Base-by-base conservation (phyloP, 805 yeast genomes). In the fission yeast (Schizosaccharomyces pombe) region DNA sequence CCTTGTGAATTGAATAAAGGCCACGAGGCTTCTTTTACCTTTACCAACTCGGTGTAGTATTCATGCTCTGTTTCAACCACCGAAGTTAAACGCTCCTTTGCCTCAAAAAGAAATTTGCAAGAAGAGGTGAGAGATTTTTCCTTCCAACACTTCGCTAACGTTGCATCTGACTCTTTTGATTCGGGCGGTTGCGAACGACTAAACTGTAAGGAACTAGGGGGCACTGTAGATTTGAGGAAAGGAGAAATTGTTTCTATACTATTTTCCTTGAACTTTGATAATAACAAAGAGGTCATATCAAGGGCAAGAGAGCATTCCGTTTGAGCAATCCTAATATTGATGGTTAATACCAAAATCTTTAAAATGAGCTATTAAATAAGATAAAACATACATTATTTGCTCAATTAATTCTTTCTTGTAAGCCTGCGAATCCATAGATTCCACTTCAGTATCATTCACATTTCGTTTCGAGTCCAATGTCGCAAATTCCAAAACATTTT, bases 221-320 rank as follows among this genome's bases (percentile, higher is more conserved):
- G 31, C 19, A 49, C 39, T 26, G 53, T 19, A 16, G 28, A 19
- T 19, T 49, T 28, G n/a, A 49, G 24, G 4, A 49, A 49, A 5
- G 53, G 53, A 1, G 53, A 49, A 49, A 49, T 30, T 2, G 53
- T 49, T 9, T 32, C 39, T 5, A 24, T n/a, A 31, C 39, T 32
- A 19, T 5, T n/a, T 9, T 22, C 16, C 12, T 19, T 16, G 4
- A 29, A 49, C 26, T 49, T 30, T 3, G 33, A 26, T 12, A 30
- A 28, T 14, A 32, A 26, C 19, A 49, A 30, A 26, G 53, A 49
- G 4, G 31, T 28, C 53, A 52, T 33, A 33, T 40, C 52, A 16
- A 53, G 34, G 14, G 55, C 34, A 3, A 53, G 26, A 14, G 53
- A 30, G n/a, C 53, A 52, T 12, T 52, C 54, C 16, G 32, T 52